Conservation (phyloP, 345 rosid genomes). For the Populus pruinosa region DNA sequence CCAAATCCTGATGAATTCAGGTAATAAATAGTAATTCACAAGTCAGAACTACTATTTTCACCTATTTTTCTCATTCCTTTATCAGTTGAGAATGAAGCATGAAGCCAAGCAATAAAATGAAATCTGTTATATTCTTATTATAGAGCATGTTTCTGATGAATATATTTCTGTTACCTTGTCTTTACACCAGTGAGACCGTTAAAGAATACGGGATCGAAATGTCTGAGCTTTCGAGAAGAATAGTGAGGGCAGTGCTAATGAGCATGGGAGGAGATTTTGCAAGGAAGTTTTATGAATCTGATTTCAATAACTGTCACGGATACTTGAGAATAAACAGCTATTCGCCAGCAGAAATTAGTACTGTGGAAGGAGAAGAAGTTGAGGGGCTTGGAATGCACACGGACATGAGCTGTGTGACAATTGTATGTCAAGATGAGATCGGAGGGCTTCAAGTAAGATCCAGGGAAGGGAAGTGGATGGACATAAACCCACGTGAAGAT, state of each 20-base stretch:
- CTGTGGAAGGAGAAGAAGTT: slow-evolving; percentile 4
- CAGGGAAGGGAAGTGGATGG: slow-evolving; percentile 39
- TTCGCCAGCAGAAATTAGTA: slow-evolving; percentile 14
- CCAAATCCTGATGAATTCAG: slow-evolving; percentile 32
- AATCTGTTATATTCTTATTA: background rate
- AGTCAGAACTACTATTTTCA: background rate
- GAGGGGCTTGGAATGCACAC: slow-evolving; percentile 51
- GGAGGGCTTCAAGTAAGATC: slow-evolving; percentile 42
- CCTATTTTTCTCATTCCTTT: background rate
- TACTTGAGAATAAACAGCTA: slow-evolving; percentile 40
- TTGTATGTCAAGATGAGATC: slow-evolving; percentile 34
- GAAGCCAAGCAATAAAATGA: background rate
- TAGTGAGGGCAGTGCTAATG: slow-evolving; percentile 22
- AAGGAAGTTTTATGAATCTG: slow-evolving; percentile 22
- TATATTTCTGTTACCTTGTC: background rate
- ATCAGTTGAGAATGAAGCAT: background rate
- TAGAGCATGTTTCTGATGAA: too few relatives aligned
- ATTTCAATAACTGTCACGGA: slow-evolving; percentile 39
- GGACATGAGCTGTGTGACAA: slow-evolving; percentile 45
- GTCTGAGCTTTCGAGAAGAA: slow-evolving; percentile 30
- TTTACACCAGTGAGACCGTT: slow-evolving; percentile 11
- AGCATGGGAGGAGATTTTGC: slow-evolving; percentile 25
- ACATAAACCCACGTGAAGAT: slow-evolving; percentile 34
- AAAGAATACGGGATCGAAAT: slow-evolving; percentile 36
- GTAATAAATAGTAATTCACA: slow-evolving; percentile 4